A percentile compares a stretch with the other conserved stretches of the same genome.
These are phyloP conservation scores for Ogataea parapolymorpha DNA, from an alignment of 805 yeast species.

Conservation along the genomic window DNA sequence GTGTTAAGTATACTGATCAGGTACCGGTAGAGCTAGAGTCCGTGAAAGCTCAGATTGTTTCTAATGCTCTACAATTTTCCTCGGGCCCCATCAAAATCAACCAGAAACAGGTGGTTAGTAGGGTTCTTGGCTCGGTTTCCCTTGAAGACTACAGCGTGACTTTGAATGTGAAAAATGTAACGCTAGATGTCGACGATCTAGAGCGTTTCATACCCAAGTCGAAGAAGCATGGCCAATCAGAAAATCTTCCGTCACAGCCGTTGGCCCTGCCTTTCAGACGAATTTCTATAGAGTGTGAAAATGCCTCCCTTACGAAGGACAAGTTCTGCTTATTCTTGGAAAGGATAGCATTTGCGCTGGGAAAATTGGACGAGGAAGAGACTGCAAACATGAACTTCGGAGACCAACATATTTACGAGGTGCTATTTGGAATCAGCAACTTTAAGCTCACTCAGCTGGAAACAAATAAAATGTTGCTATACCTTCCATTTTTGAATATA, in stretches of 20 bases:
- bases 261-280: neutral
- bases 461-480: constrained; percentile 6
- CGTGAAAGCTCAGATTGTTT: neutral
- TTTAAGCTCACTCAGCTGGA: constrained; percentile 3
- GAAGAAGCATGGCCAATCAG: neutral
- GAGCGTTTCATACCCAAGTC: neutral
- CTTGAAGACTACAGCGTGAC: neutral
- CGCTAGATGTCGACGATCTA: constrained; percentile 4
- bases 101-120: neutral
- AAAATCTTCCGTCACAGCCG: neutral
- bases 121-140: neutral
- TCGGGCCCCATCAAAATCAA: neutral
- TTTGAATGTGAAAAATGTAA: neutral
- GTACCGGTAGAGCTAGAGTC: neutral
- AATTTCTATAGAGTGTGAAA: constrained; percentile 10
- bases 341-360: constrained; percentile 12
- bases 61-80: neutral
- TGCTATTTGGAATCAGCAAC: constrained; percentile 12
- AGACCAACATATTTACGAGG: constrained; percentile 9
- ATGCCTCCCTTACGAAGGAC: constrained; percentile 2
- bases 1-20: neutral
- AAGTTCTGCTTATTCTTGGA: constrained; percentile 2
- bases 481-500: constrained; percentile 18
- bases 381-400: neutral
- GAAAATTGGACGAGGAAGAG: constrained; percentile 6